These are phyloP conservation scores for Emergomyces pasteurianus DNA, from an alignment of 2,329 filamentous ascomycete genomes.

Conservation along the genomic window DNA sequence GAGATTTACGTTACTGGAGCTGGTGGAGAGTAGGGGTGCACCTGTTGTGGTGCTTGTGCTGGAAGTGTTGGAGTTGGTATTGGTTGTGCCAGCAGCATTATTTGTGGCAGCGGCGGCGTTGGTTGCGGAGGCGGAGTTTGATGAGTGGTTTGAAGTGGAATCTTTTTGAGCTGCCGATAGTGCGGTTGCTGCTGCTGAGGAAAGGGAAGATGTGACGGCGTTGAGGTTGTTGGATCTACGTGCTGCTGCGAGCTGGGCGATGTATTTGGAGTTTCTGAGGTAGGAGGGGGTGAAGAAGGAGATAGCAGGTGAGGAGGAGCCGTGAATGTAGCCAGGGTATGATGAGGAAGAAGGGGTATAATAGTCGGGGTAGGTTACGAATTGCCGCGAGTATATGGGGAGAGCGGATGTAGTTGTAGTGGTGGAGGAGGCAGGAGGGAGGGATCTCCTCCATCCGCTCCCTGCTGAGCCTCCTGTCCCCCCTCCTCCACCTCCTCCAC, in stretches of 20 bases:
- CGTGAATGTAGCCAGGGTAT: slow-evolving; percentile 9
- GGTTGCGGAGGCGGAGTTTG: slow-evolving; percentile 20
- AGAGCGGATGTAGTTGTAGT: slow-evolving; percentile 12
- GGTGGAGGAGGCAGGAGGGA: background rate
- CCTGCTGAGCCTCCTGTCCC: slow-evolving; percentile 12
- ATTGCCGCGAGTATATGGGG: slow-evolving; percentile 39
- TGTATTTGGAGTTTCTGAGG: slow-evolving; percentile 63
- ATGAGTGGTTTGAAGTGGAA: background rate
- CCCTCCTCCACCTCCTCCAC: background rate
- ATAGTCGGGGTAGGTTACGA: slow-evolving; percentile 19
- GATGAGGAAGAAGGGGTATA: slow-evolving; percentile 6
- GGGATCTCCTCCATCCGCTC: slow-evolving; percentile 32
- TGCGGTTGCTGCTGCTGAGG: background rate
- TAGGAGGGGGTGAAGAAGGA: slow-evolving; percentile 77
- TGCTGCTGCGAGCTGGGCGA: slow-evolving; percentile 60
- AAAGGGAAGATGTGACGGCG: slow-evolving; percentile 28
- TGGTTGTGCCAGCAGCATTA: background rate
- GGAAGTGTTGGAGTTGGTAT: background rate
- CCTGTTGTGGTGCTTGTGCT: background rate
- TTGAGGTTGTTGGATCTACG: slow-evolving; percentile 48
- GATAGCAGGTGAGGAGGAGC: slow-evolving; percentile 17
- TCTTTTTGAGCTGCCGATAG: background rate
- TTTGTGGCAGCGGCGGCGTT: slow-evolving; percentile 10
- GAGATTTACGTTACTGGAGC: slow-evolving; percentile 46
- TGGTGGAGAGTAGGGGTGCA: slow-evolving; percentile 35